Percentiles rank a stretch among this genome's conserved stretches.
Evolutionary conservation across 2,329 filamentous ascomycete species (phyloP).

Genomic region (Clarireedia hainanense): DNA sequence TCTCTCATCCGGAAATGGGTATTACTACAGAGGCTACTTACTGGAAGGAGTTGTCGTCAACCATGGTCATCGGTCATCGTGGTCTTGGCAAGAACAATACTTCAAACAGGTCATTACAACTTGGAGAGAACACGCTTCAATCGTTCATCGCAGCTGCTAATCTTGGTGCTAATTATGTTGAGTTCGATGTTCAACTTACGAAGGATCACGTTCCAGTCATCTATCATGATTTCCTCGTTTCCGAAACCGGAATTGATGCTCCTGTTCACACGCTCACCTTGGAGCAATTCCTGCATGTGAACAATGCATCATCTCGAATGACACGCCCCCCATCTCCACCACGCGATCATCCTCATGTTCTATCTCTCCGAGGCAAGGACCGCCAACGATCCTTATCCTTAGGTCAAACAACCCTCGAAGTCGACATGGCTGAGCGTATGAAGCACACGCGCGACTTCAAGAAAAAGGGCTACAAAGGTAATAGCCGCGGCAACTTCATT

Average conservation of each 20-base stretch:
- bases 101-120: slow-evolving; percentile 76
- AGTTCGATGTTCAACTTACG: slow-evolving; percentile 91
- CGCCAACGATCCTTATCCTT: slow-evolving; percentile 31
- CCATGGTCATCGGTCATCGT: slow-evolving; percentile 69
- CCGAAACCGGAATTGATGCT: slow-evolving; percentile 93
- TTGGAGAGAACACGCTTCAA: slow-evolving; percentile 91
- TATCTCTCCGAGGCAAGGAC: slow-evolving; percentile 20
- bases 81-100: slow-evolving; percentile 86
- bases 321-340: slow-evolving; percentile 41
- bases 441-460: slow-evolving; percentile 96
- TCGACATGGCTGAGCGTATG: slow-evolving; percentile 67
- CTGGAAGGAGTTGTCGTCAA: slow-evolving; percentile 86
- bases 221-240: slow-evolving; percentile 97
- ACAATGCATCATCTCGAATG: slow-evolving; percentile 39
- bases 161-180: slow-evolving; percentile 69
- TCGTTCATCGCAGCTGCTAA: slow-evolving; percentile 97
- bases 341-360: slow-evolving; percentile 19
- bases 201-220: slow-evolving; percentile 98
- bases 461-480: slow-evolving; percentile 89
- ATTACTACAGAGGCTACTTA: slow-evolving; percentile 88
- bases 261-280: slow-evolving; percentile 91
- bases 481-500: slow-evolving; percentile 88
- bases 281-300: slow-evolving; percentile 88
- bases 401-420: slow-evolving; percentile 20
- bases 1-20: slow-evolving; percentile 87